Base-by-base conservation (phyloP, 306 rosid genomes). In the Cicer bijugum region DNA sequence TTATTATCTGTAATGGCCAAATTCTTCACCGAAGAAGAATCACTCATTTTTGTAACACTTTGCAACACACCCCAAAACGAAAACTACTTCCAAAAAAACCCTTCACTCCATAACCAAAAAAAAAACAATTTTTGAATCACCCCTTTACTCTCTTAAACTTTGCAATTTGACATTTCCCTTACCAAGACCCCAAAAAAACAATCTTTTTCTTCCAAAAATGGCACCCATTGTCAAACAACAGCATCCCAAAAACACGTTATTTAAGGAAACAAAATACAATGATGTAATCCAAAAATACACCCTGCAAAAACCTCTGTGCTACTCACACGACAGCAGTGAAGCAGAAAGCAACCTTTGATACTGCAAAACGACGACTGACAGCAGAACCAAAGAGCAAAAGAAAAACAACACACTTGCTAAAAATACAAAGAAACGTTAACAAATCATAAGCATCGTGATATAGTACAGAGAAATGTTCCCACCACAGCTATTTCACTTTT, bases 1-100 rank as follows among this genome's bases (percentile, higher is more conserved):
- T 85, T 83, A 87, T 85, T 83, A 87, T 93, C 98, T 1, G 89
- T 43, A 46, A 93, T 86, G 5, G 89, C 88, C 72, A 93, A 83
- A 81, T 74, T 60, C 81, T 79, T 85, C 74, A 69, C 91, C 0
- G 81, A 8, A 83, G 81, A 8, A 83, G 78, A 61, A 6, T 91
- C 97, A 75, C 73, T 81, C 98, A 93, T 89, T 83, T 86, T 82
- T 40, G 35, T 73, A 16, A 59, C 48, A 16, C 65, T 16, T 16
- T 12, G 19, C 17, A 56, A 65, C 69, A 65, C 78, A 79, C 69
- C 20, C 40, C 44, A 52, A 52, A 16, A 75, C 78, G 67, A 68
- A 39, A 19, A 15, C 57, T 9, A 15, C 57, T 7, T 4, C 10
- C 33, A 72, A 14, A 72, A 14, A 71, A 7, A 11, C 28, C 20